Conservation (phyloP, 2,329 filamentous ascomycete genomes). For the Periconia macrospinosa region DNA sequence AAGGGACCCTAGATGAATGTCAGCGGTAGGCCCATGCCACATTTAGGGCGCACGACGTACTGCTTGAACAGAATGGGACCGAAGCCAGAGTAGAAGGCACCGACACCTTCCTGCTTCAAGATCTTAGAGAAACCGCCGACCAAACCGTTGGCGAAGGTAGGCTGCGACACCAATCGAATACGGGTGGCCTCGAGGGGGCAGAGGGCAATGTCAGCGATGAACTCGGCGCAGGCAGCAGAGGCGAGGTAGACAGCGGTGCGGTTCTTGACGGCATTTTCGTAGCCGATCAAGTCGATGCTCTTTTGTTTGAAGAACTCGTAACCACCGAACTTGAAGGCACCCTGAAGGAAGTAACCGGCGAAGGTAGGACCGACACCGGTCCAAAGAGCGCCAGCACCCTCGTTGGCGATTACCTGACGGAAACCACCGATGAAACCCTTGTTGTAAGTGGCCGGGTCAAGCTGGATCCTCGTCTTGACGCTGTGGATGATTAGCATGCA, state of each 20-base stretch:
- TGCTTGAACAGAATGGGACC: conserved; percentile 57
- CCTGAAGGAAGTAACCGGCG: conserved; percentile 92
- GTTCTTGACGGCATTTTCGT: conserved; percentile 69
- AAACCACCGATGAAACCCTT: conserved; percentile 82
- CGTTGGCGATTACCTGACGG: conserved; percentile 74
- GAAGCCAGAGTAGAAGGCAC: conserved; percentile 89
- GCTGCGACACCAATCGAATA: conserved; percentile 89
- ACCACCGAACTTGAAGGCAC: conserved; percentile 90
- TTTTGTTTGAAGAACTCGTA: conserved; percentile 98
- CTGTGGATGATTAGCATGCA: conserved; percentile 50
- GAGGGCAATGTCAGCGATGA: conserved; percentile 76
- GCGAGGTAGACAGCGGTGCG: conserved; percentile 80
- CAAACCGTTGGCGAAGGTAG: conserved; percentile 80
- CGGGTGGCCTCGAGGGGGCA: conserved; percentile 92
- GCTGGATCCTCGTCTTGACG: conserved; percentile 95
- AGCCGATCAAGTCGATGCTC: conserved; percentile 77
- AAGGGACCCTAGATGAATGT: conserved; percentile 68
- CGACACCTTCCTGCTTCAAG: conserved; percentile 76
- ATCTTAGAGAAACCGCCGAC: conserved; percentile 82
- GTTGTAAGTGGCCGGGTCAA: conserved; percentile 89
- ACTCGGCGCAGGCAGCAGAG: conserved; percentile 62
- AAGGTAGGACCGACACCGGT: conserved; percentile 85
- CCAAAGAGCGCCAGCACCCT: conserved; percentile 83
- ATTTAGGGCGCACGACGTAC: conserved; percentile 20
- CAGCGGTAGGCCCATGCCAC: conserved; percentile 7